Evolutionary conservation across 2,329 filamentous ascomycete genomes (phyloP).

Genomic region (Catunica adiposa): DNA sequence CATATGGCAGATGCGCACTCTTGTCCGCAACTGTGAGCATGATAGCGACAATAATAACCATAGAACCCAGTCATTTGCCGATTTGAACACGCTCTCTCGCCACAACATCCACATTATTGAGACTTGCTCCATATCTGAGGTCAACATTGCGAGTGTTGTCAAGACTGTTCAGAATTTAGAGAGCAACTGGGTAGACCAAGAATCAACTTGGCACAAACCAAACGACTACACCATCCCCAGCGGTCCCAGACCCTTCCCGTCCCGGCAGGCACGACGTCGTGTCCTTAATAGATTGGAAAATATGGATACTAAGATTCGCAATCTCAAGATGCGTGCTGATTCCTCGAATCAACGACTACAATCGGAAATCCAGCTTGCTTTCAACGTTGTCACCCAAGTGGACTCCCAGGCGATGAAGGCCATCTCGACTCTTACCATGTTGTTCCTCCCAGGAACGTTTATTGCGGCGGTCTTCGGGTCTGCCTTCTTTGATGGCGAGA

Average conservation of each 20-base stretch:
- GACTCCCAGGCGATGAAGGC: conserved; percentile 13
- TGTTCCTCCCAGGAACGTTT: conserved; percentile 14
- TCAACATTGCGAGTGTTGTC: not conserved
- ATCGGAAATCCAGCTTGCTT: conserved; percentile 3
- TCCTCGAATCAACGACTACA: not conserved
- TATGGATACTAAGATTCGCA: too few relatives aligned
- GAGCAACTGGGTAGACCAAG: too few relatives aligned
- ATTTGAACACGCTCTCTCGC: not conserved
- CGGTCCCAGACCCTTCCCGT: not conserved
- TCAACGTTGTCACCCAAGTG: conserved; percentile 4
- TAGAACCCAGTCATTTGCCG: not conserved
- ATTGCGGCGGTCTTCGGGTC: conserved; percentile 10
- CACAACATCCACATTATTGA: not conserved
- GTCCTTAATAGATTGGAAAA: too few relatives aligned
- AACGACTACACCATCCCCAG: not conserved
- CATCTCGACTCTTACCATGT: conserved; percentile 14
- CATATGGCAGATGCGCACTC: conserved; percentile 5
- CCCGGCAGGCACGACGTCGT: too few relatives aligned
- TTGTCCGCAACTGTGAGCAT: conserved; percentile 1
- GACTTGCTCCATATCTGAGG: not conserved
- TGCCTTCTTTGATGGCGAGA: conserved; percentile 6
- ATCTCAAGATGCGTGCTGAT: not conserved
- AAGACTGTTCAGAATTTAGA: not conserved
- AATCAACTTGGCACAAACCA: not conserved
- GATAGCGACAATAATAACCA: not conserved